These are phyloP conservation scores for Sclerotinia minor DNA, from an alignment of 2,329 filamentous ascomycete genomes.

Conservation along the genomic window DNA sequence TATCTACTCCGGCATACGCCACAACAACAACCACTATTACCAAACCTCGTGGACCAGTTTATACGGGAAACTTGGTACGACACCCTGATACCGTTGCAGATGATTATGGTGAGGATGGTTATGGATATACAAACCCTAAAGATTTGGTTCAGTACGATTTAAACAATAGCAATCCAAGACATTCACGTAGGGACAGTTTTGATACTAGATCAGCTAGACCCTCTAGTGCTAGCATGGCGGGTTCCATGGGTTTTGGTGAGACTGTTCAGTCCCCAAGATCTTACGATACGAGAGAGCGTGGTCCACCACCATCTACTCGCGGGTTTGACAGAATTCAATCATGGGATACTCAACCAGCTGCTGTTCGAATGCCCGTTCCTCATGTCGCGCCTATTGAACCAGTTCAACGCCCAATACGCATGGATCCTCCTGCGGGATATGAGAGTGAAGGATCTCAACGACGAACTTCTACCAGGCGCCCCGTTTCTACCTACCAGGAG, in stretches of 20 bases:
- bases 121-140: conserved; percentile 63
- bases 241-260: conserved; percentile 34
- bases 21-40: conserved; percentile 19
- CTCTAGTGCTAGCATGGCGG: conserved; percentile 36
- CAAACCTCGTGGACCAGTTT: conserved; percentile 32
- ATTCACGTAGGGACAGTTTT: conserved; percentile 54
- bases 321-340: conserved; percentile 67
- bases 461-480: conserved; percentile 39
- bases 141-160: conserved; percentile 63
- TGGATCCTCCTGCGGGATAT: conserved; percentile 31
- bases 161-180: conserved; percentile 49
- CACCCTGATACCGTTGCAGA: conserved; percentile 48
- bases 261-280: conserved; percentile 32
- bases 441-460: conserved; percentile 40
- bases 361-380: conserved; percentile 47
- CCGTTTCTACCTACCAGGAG: conserved; percentile 39
- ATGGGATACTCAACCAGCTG: conserved; percentile 48
- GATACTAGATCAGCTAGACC: conserved; percentile 45
- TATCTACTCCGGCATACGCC: conserved; percentile 28
- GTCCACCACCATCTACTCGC: conserved; percentile 67
- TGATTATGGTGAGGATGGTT: conserved; percentile 60
- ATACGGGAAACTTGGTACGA: conserved; percentile 39
- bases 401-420: conserved; percentile 33
- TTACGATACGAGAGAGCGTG: conserved; percentile 46
- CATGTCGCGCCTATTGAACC: conserved; percentile 38